Percentiles rank a stretch among this genome's conserved stretches.
phyloP scores from a whole-genome alignment of 2,329 filamentous ascomycete genomes.

The Epichloe aotearoae region DNA sequence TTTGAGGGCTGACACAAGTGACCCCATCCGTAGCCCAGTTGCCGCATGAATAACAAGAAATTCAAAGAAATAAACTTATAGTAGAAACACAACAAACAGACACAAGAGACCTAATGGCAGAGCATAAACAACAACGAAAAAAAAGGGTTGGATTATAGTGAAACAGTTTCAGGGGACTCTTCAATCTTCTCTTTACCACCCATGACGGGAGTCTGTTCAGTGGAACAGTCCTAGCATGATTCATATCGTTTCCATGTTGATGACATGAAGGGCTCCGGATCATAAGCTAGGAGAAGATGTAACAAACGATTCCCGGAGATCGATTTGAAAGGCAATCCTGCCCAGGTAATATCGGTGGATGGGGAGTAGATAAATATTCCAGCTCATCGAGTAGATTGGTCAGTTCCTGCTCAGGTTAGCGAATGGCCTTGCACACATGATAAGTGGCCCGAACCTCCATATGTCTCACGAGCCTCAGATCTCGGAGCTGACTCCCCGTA shows the following conservation, averaged over 20 bases:
- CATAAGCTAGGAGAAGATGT: neutral
- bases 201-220: neutral
- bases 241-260: neutral
- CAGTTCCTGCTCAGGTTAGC: constrained; percentile 21
- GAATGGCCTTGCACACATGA: neutral
- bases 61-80: constrained; percentile 14
- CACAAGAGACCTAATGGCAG: constrained; percentile 1
- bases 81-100: constrained; percentile 11
- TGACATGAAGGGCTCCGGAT: neutral
- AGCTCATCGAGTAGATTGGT: constrained; percentile 11
- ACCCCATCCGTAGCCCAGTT: constrained; percentile 22
- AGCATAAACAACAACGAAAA: neutral
- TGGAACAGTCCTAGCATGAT: neutral
- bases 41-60: constrained; percentile 20
- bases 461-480: constrained; percentile 29
- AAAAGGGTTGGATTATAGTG: neutral
- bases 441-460: constrained; percentile 25
- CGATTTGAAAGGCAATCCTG: neutral
- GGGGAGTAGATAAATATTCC: neutral
- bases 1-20: constrained; percentile 26
- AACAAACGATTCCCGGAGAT: neutral
- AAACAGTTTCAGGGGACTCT: neutral
- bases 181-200: neutral
- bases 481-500: constrained; percentile 30
- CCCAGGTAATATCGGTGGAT: neutral